A percentile compares a stretch with the other conserved stretches of the same genome.
These are phyloP conservation scores for Aspergillus campestris DNA, from an alignment of 495 filamentous ascomycete species.

Conservation along the genomic window DNA sequence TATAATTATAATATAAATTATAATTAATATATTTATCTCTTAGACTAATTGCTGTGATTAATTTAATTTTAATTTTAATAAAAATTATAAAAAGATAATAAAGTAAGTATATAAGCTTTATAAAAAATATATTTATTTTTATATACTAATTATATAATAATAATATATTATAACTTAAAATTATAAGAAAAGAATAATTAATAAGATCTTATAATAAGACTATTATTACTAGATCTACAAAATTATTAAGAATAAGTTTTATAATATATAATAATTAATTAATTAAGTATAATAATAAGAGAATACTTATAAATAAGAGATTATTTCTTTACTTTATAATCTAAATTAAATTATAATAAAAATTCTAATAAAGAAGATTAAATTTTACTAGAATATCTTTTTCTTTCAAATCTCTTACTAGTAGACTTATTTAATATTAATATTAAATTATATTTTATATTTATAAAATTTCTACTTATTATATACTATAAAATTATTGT, in stretches of 20 bases:
- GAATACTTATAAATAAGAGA: not conserved
- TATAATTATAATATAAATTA: not conserved
- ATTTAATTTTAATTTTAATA: constrained; percentile 3
- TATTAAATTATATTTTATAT: constrained; percentile 5
- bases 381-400: constrained; percentile 12
- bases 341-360: not conserved
- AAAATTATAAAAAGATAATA: constrained; percentile 6
- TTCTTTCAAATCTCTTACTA: constrained; percentile 10
- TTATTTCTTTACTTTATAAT: constrained; percentile 1
- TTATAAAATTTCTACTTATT: constrained; percentile 12
- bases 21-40: not conserved
- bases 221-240: no score
- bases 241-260: not conserved
- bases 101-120: not conserved
- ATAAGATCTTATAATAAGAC: no score
- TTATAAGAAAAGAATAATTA: no score
- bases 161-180: no score
- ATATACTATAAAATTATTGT: constrained; percentile 9
- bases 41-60: constrained; percentile 2
- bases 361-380: constrained; percentile 7
- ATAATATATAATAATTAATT: constrained; percentile 4
- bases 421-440: constrained; percentile 18
- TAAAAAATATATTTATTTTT: no score
- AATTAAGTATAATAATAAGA: constrained; percentile 9
- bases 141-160: no score